phyloP scores from a whole-genome alignment of 176 grass and related monocot species.

The Calamus simplicifolius region DNA sequence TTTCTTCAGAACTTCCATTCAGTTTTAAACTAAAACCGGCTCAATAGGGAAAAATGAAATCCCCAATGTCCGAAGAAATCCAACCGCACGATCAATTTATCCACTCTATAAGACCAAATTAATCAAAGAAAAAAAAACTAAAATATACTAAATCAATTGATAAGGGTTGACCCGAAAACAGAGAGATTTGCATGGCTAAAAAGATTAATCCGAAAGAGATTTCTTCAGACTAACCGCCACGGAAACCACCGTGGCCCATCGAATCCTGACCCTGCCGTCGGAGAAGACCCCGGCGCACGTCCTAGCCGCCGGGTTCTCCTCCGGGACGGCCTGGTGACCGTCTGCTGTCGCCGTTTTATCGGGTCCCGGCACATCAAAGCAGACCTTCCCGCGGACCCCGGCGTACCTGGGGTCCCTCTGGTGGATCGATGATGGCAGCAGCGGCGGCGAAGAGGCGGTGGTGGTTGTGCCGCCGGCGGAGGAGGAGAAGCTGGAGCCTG shows the following conservation, averaged over 20 bases:
- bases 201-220: too few relatives aligned
- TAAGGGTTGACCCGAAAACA: too few relatives aligned
- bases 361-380: conserved; percentile 1
- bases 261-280: neutral
- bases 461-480: conserved; percentile 19
- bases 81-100: too few relatives aligned
- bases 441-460: conserved; percentile 11
- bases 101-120: too few relatives aligned
- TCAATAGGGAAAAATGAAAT: too few relatives aligned
- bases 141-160: too few relatives aligned
- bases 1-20: too few relatives aligned
- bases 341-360: conserved; percentile 1
- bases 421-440: conserved; percentile 11
- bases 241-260: conserved; percentile 5
- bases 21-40: too few relatives aligned
- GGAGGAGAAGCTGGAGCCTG: conserved; percentile 25
- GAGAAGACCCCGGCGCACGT: neutral
- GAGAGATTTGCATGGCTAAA: too few relatives aligned
- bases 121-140: too few relatives aligned
- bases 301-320: conserved; percentile 10
- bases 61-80: too few relatives aligned
- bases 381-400: conserved; percentile 28
- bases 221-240: conserved; percentile 8
- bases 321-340: conserved; percentile 9
- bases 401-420: conserved; percentile 45